Base-by-base conservation (phyloP, 1,284 basidiomycete species). In the Irpex sp. region DNA sequence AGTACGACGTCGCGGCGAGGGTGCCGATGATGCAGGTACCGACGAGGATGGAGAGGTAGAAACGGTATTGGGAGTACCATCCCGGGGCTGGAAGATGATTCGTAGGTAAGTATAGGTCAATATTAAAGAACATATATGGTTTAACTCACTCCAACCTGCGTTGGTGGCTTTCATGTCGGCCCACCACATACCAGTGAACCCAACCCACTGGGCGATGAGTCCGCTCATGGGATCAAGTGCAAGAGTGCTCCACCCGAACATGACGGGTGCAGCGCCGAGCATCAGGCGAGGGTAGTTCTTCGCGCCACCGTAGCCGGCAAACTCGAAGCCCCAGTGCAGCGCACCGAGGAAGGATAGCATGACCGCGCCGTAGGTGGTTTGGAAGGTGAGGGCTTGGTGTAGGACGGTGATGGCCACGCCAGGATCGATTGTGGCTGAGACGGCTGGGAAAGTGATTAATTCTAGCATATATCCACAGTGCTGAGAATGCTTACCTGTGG, bases 251-350 rank as follows among this genome's bases (percentile, higher is more conserved):
- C 94, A 97, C 6, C 90, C 96, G 49, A 87, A 77, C 4, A 94
- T 71, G 37, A 95, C 86, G 0, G 96, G 96, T 0, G 88, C 83
- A n/a, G 91, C 84, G 49, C 96, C 96, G 42, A 98, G 79, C 0
- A 85, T 72, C 56, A 98, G 84, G 12, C 94, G 86, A 4, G 77
- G 66, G 69, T 90, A 92, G 6, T 70, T 70, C 52, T 19, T 45
- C 39, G 21, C 23, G 33, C 94, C 94, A 19, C 93, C 93, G 56
- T 86, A 86, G 0, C 81, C 86, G 4, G 93, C 80, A 67, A 95
- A 95, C 72, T 98, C 95, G 82, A 96, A 91, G n/a, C 94, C 95
- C 94, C 94, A 96, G 74, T 97, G 94, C 37, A 97, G 75, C 12
- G 94, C 94, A 63, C 94, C 96, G 39, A 98, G 82, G 85, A 97